Base-by-base conservation (phyloP, 75 land plant genomes). In the Chamaecyparis obtusa region DNA sequence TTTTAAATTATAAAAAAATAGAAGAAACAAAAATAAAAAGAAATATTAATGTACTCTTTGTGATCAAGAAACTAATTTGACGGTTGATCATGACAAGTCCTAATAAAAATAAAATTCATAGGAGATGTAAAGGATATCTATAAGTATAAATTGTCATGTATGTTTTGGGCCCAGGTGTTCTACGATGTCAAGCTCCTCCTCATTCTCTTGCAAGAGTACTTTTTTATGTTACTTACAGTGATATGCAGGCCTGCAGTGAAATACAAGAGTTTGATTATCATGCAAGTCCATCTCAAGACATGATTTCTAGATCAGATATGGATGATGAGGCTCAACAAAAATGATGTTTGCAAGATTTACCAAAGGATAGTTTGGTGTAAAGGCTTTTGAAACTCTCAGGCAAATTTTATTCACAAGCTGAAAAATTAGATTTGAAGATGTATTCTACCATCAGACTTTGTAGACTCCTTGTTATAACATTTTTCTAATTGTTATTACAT, bases 221-320 rank as follows among this genome's bases (percentile, higher is more conserved):
- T 21, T 96, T 97, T 46, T 97, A 96, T 86, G 88, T 97, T 41
- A 93, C 98, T n/a, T 92, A 96, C 86, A 85, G 93, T 60, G 92
- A 97, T 85, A 90, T 96, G 88, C 71, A 92, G 67, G 92, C 95
- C 16, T 96, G 96, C 89, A 97, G 99, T 86, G 95, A 97, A 83
- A 87, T 96, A 30, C 90, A 93, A 24, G 92, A 94, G 67, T 97
- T 97, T 90, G 94, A 96, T 56, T 97, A 89, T 88, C 91, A 89
- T 44, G 93, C 88, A 83, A 88, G 79, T 21, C 89, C 84, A 43
- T 37, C 82, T 32, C 84, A 32, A 51, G 77, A 56, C 17, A 9
- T 41, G 57, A 33, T 51, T 49, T 36, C 33, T 15, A 44, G 81
- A 49, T 17, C 43, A 30, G 67, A 48, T 56, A 60, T 21, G 3